Evolutionary conservation across 2,329 filamentous ascomycete species (phyloP), one percentile per base, ranked within the genome.

Genomic region (Trichoderma sp.): DNA sequence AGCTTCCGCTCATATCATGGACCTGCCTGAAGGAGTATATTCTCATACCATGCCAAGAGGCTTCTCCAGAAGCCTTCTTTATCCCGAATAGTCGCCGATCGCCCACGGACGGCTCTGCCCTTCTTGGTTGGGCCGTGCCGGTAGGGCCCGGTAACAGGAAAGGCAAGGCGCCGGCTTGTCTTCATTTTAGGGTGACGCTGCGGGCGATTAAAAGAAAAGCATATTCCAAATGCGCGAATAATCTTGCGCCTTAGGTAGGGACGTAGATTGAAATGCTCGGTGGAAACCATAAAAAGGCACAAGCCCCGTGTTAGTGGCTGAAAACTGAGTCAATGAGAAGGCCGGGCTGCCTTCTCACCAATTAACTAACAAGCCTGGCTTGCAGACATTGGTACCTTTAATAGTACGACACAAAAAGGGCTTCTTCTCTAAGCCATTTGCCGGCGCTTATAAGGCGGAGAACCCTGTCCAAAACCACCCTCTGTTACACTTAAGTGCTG

Each of bases 21-120:
- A 68, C 55, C 66, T 68, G 66, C 66, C 66, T 4, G 55, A 68
- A 61, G 20, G 30, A 68, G 66, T 13, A 34, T 15, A 11, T 59
- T 6, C 9, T 26, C 11, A 26, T 32, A 61, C n/a, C 8, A 23
- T 28, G 65, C 65, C 65, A 68, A 68, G 65, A 43, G n/a, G 3
- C 17, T 11, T 58, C 13, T 32, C 13, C 17, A 32, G 20, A 58
- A 55, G 53, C 65, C 34, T 39, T 59, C 34, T 36, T 17, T 36
- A 59, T 68, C 17, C 26, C 23, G 34, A 68, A 47, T 43, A 26
- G n/a, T 34, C 26, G 55, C 53, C 13, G 63, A n/a, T 20, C n/a
- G 6, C 66, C 50, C 66, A 59, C 34, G n/a, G n/a, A 36, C 36
- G 28, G 36, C 36, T 61, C 55, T 50, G 57, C 26, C 66, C 55